Evolutionary conservation across 805 yeast genomes (phyloP).

Genomic region (Saccharomycopsis fibuligera): DNA sequence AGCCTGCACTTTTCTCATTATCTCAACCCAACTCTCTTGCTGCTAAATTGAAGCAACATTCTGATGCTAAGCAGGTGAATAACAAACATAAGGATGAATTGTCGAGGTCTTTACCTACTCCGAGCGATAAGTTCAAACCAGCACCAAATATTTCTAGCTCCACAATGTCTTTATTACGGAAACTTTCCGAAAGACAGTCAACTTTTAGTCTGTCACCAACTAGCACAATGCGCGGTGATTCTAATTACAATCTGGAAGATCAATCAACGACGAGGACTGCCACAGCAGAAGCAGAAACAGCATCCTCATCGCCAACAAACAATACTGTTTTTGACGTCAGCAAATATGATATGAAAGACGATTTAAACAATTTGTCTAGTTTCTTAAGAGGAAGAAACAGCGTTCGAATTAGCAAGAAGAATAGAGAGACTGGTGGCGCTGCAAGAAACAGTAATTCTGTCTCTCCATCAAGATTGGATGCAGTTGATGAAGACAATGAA

Average conservation of each 20-base stretch:
- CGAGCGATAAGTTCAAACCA: conserved; percentile 1
- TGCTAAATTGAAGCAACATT: conserved; percentile 13
- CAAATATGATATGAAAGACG: conserved; percentile 11
- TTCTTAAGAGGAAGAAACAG: conserved; percentile 13
- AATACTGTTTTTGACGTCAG: conserved; percentile 9
- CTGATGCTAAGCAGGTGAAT: conserved; percentile 1
- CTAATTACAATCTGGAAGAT: not conserved
- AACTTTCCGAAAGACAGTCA: conserved; percentile 16
- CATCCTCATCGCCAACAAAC: not conserved
- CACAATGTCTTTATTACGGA: conserved; percentile 14
- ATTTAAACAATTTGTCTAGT: conserved; percentile 13
- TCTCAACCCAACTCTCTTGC: conserved; percentile 19
- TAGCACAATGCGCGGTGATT: not conserved
- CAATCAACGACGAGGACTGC: too few species aligned
- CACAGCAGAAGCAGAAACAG: too few species aligned
- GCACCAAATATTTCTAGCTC: conserved; percentile 16
- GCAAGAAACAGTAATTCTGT: not conserved
- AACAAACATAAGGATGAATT: not conserved
- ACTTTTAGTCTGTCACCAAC: not conserved
- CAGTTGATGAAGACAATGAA: conserved; percentile 5
- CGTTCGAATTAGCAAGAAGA: not conserved
- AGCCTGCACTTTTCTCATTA: conserved; percentile 14
- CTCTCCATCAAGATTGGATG: not conserved
- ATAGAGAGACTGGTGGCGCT: not conserved
- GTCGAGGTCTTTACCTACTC: conserved; percentile 5